phyloP scores from a whole-genome alignment of 768 basidiomycete species.

The Mrakia hoshinonis region DNA sequence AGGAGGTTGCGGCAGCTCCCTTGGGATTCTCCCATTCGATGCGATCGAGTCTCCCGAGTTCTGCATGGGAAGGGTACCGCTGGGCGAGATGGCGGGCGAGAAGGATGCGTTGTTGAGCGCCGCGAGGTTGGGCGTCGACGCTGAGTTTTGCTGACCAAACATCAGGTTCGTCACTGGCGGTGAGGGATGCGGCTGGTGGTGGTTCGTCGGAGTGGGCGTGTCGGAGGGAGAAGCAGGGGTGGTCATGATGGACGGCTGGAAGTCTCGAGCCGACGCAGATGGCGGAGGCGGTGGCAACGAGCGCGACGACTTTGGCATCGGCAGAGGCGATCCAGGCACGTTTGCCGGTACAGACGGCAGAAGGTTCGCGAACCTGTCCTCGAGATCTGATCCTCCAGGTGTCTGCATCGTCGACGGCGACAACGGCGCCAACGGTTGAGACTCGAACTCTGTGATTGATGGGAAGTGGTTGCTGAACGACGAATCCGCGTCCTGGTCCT shows the following conservation, averaged over 20 bases:
- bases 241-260: constrained; percentile 6
- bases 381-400: background rate
- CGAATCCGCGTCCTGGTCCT: background rate
- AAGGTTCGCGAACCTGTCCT: background rate
- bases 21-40: background rate
- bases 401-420: background rate
- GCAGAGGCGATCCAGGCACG: background rate
- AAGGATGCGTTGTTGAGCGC: background rate
- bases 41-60: background rate
- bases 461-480: constrained; percentile 22
- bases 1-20: background rate
- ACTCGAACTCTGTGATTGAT: constrained; percentile 23
- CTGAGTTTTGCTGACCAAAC: constrained; percentile 7
- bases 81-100: background rate
- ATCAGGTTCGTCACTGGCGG: background rate
- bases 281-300: background rate
- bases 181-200: background rate
- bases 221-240: background rate
- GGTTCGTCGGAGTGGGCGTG: background rate
- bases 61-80: background rate
- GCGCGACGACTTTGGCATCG: background rate
- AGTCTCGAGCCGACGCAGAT: background rate
- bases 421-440: background rate
- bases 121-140: background rate
- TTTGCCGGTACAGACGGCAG: constrained; percentile 10